A percentile compares a stretch with the other conserved stretches of the same genome.
Conservation (phyloP, 345 rosid genomes). For the Hibiscus tridactylites region DNA sequence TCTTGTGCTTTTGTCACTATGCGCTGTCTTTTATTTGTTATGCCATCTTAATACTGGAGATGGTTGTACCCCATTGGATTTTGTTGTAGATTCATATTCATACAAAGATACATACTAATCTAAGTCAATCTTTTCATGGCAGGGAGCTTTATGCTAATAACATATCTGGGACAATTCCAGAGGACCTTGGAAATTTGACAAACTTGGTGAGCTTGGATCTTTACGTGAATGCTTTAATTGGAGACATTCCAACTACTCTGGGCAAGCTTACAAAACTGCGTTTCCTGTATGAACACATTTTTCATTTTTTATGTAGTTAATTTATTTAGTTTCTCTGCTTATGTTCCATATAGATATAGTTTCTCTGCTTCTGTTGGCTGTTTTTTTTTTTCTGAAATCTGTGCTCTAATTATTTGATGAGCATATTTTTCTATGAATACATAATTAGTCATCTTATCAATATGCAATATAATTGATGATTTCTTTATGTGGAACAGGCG, state of each 20-base stretch:
- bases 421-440: not conserved
- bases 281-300: conserved; percentile 48
- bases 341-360: too few relatives aligned
- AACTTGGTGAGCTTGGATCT: conserved; percentile 93
- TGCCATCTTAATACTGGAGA: not conserved
- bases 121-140: conserved; percentile 21
- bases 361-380: too few relatives aligned
- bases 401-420: too few relatives aligned
- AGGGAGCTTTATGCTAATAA: conserved; percentile 81
- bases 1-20: not conserved
- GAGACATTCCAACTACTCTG: conserved; percentile 52
- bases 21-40: not conserved
- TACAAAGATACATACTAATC: not conserved
- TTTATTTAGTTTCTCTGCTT: not conserved
- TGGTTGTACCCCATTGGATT: not conserved
- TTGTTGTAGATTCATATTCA: not conserved
- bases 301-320: not conserved
- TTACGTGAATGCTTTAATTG: conserved; percentile 58
- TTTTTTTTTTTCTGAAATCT: too few relatives aligned
- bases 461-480: not conserved
- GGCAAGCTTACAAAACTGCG: conserved; percentile 53
- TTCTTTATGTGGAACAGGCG: not conserved
- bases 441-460: not conserved
- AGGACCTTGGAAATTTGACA: conserved; percentile 73
- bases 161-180: conserved; percentile 61